Base-by-base conservation (phyloP, 805 yeast species). In the Ogataea parapolymorpha region DNA sequence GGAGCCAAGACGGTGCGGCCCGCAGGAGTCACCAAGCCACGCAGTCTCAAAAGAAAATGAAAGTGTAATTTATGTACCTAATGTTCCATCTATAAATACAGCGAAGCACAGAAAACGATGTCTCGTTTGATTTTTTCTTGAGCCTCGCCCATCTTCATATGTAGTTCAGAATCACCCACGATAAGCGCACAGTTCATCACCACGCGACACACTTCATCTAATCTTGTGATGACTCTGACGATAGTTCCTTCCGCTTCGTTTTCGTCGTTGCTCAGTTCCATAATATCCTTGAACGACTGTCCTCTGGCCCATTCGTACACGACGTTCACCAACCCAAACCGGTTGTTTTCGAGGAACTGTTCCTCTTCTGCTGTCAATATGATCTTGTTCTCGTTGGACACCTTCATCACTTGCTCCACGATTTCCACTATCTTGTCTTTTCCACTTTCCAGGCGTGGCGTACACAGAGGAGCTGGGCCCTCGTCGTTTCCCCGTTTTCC, bases 231-330 rank as follows among this genome's bases (percentile, higher is more conserved):
- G 4, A 93, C 98, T 57, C 99, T 76, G 16, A 93, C 99, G 57
- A 93, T 93, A 0, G 96, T 86, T 30, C 99, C 99, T 65, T 93
- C 99, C 16, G 62, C 60, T 38, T 62, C 66, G 38, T 50, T 58
- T 26, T 88, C 90, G 54, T 90, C 95, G 14, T 80, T 81, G 43
- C 96, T 86, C 49, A 88, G 74, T 45, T 79, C 82, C 83, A 90
- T 93, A 49, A 93, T 91, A 43, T 88, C 95, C 49, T 84, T 83
- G 68, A 93, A 93, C 0, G 95, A 75, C 72, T 82, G 74, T 2
- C 99, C 99, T 50, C 95, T 74, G 1, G 98, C 96, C 99, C 99
- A 93, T 65, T 93, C 97, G 61, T 91, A 93, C 4, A 91, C 96
- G 10, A 88, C 96, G 59, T 89, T 91, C 64, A 88, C 85, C 55